These are phyloP conservation scores for Hanseniaspora guilliermondii DNA, from an alignment of 805 yeast species.

Conservation along the genomic window DNA sequence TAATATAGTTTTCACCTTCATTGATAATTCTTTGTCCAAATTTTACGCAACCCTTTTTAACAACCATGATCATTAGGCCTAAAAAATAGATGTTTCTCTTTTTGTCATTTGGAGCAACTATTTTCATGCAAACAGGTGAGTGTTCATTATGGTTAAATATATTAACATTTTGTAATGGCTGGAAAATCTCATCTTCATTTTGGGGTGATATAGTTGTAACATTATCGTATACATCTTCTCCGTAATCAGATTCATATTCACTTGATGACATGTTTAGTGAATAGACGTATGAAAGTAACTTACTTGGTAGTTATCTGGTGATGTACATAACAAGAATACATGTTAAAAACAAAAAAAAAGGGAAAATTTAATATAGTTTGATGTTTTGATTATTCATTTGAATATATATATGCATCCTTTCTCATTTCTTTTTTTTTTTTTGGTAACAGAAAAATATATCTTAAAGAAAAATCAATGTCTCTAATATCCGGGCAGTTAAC, in stretches of 20 bases:
- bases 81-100: not conserved
- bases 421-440: too few species aligned
- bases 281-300: too few species aligned
- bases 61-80: not conserved
- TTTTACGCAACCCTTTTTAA: not conserved
- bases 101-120: not conserved
- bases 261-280: not conserved
- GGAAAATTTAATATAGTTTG: too few species aligned
- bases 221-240: not conserved
- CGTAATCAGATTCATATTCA: conserved; percentile 1
- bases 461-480: too few species aligned
- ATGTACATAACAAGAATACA: too few species aligned
- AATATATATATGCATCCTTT: too few species aligned
- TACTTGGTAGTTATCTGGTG: too few species aligned
- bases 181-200: not conserved
- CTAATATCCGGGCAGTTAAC: too few species aligned
- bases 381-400: too few species aligned
- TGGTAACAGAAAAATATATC: too few species aligned
- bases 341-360: too few species aligned
- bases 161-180: not conserved
- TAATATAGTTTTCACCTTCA: not conserved
- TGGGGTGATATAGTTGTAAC: not conserved
- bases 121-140: not conserved
- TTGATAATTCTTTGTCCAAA: not conserved
- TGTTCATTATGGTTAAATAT: not conserved